Evolutionary conservation across 1,139 yeast genomes (phyloP), one percentile per base, ranked within the genome.

Genomic region (Suhomyces kunorum): DNA sequence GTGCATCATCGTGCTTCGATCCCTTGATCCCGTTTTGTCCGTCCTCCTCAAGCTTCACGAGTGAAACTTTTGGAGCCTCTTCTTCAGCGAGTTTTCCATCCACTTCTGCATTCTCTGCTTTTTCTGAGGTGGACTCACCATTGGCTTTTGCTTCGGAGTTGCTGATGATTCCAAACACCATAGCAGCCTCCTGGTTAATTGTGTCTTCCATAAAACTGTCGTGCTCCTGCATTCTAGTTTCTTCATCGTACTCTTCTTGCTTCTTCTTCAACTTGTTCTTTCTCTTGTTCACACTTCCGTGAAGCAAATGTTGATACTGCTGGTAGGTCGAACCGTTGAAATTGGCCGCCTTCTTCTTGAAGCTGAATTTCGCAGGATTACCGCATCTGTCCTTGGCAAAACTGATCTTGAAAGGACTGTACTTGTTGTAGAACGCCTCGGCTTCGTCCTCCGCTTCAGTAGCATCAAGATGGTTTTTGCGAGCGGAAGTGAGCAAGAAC

Each of bases 321-420:
- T 44, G 48, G 34, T 51, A 49, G 2, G 54, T 49, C 6, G 49
- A 43, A 6, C 51, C 47, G 16, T 40, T 37, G 32, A 40, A 34
- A 19, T 42, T 47, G 3, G 46, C 36, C 5, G 54, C 46, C 36
- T 63, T 63, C 49, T 70, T 68, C 49, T 60, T 68, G 57, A 61
- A 71, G 47, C 64, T 67, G 52, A 68, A 69, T 38, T 69, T 71
- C 13, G 76, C 74, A 4, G 73, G 74, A 45, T 70, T 70, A 2
- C 75, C 78, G 54, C 78, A 72, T 44, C 78, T 55, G 48, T 72
- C 78, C 53, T 72, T 72, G 13, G 72, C 78, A 51, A 68, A 72
- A 44, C 71, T 69, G 39, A 72, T 66, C 54, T 84, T 85, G 47
- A 84, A 79, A 40, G 71, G 71, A 20, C 74, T 67, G 38, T 51